These are phyloP conservation scores for Colletotrichum neosansevieriae DNA, from an alignment of 2,329 filamentous ascomycete genomes.

Conservation along the genomic window DNA sequence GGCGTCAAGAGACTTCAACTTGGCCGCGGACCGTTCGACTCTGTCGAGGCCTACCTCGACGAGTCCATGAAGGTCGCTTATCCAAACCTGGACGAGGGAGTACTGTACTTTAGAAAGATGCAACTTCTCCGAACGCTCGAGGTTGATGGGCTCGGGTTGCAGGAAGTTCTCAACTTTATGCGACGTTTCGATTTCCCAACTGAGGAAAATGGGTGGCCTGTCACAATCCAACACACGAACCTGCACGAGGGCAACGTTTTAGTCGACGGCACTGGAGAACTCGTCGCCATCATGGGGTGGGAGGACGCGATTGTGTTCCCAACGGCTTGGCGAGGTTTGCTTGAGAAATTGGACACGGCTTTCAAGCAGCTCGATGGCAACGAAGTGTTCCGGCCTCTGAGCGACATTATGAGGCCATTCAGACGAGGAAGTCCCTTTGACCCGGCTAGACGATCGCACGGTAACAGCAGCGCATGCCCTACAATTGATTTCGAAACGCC, in stretches of 20 bases:
- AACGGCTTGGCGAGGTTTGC: conserved; percentile 6
- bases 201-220: conserved; percentile 17
- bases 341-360: neutral
- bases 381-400: neutral
- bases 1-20: neutral
- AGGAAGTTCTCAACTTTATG: conserved; percentile 8
- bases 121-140: neutral
- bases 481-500: too few relatives aligned
- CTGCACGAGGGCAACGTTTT: conserved; percentile 32
- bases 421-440: too few relatives aligned
- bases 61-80: neutral
- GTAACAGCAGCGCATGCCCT: too few relatives aligned
- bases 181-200: neutral
- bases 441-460: too few relatives aligned
- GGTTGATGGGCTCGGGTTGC: neutral
- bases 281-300: conserved; percentile 37
- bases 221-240: conserved; percentile 29
- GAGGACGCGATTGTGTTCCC: conserved; percentile 34
- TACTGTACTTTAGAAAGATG: neutral
- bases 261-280: neutral
- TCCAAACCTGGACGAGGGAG: neutral
- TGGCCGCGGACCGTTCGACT: neutral
- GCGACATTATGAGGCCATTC: neutral
- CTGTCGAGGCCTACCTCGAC: neutral
- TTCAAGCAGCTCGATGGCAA: conserved; percentile 7